Conservation (phyloP, 73 alveolate species). For the Paramecium tetraurelia region DNA sequence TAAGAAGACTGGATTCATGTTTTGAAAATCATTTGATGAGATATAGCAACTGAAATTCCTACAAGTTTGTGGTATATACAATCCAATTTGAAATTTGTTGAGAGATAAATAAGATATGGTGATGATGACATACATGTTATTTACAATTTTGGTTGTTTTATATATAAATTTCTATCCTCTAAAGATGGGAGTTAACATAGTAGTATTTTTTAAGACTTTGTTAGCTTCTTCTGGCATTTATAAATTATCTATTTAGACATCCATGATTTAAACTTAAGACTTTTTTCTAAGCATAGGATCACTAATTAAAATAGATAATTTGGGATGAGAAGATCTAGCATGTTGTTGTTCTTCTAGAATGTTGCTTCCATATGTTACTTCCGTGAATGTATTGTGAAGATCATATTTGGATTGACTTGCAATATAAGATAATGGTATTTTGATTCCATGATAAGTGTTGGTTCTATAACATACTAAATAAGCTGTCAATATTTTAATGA, state of each 20-base stretch:
- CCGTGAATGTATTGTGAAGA: background rate
- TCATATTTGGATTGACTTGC: constrained; percentile 8
- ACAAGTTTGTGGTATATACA: constrained; percentile 30
- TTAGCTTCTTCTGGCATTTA: constrained; percentile 8
- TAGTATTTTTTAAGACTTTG: background rate
- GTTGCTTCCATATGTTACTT: constrained; percentile 37
- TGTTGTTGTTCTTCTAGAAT: background rate
- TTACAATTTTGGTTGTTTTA: background rate
- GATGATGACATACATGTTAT: background rate
- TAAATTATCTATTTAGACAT: background rate
- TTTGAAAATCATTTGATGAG: background rate
- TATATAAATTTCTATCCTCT: constrained; percentile 29
- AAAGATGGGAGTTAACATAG: constrained; percentile 29
- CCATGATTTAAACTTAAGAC: background rate
- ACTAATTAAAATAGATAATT: background rate
- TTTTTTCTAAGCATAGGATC: background rate
- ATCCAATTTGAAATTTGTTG: background rate
- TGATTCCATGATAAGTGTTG: background rate
- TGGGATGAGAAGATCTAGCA: background rate
- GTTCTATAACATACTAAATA: constrained; percentile 14
- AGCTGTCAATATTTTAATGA: background rate
- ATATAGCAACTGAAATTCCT: background rate
- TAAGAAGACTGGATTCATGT: background rate
- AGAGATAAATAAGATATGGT: background rate
- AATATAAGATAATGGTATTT: constrained; percentile 7